Base-by-base conservation (phyloP, 2,329 filamentous ascomycete genomes). In the Cercospora nicotianae region DNA sequence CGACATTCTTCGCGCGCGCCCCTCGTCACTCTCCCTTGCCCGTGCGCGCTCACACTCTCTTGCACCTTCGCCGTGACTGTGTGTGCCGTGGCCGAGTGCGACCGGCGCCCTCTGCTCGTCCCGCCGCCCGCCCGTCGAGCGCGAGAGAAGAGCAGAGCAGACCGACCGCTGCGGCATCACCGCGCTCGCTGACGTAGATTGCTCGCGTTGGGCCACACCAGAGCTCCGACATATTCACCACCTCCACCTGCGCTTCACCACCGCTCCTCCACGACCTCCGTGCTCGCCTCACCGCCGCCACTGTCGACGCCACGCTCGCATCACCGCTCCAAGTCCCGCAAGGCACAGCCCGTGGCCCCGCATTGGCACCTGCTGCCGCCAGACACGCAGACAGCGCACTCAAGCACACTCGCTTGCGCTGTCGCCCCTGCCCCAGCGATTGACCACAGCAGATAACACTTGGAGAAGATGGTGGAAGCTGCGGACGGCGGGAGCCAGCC, bases 381-480 rank as follows among this genome's bases (percentile, higher is more conserved):
- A 51, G 13, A 30, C 42, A 45, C 16, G 36, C 31, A 62, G 36
- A 48, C 26, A 33, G 26, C 45, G 48, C 28, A 58, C 53, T 28
- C 53, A 31, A 36, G n/a, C 61, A 39, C n/a, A 55, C 39, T 28
- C 30, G 30, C 61, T 45, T 33, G 31, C 18, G 20, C 45, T 36
- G 26, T 31, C 51, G 62, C 31, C 23, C 48, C 18, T 42, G 51
- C 62, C 53, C 62, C 30, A 51, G 48, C 62, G 62, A 26, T n/a
- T 31, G 62, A 57, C 31, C 33, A 42, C 51, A 23, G 62, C 62
- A 26, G 45, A 18, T 23, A 48, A 53, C 28, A 30, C 13, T 36
- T 31, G 61, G 71, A 42, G 77, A 94, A 90, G 85, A 97, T 98
- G 94, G 94, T 95, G 86, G 94, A 97, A 88, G 91, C 90, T 85